Evolutionary conservation across 176 grass and related monocot genomes (phyloP), one percentile per base, ranked within the genome.

Genomic region (Leersia perrieri): DNA sequence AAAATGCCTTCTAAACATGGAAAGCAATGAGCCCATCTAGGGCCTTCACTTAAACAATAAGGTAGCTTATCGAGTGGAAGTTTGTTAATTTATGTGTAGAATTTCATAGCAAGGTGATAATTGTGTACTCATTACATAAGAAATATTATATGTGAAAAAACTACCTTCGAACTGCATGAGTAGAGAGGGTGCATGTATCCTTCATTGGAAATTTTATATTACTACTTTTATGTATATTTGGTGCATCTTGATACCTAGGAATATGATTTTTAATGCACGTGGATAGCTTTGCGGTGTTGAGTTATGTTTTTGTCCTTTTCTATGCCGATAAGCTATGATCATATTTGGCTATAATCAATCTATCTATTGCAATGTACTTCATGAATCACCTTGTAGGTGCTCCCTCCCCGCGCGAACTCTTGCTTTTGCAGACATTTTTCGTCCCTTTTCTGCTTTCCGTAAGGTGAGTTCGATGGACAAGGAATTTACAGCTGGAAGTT

Each of bases 171-270:
- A 90, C 30, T 85, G 83, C 79, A 94, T 83, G 57, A 84, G 61
- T 25, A 65, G 92, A 12, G 94, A 97, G 84, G 90, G 90, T 72
- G 86, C 78, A 7, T 77, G 86, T 94, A 94, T 98, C 92, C 92
- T 88, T 86, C 26, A 81, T 14, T 78, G 26, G 11, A 29, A 23
- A 70, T 77, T 76, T 27, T 51, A 13, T n/a, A 33, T 76, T 60
- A 57, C 22, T 31, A 9, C 39, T 26, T 4, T 36, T 32, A 7
- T 3, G 15, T 18, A 67, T 67, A n/a, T 18, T 36, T 67, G 32
- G 36, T 36, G 22, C 64, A 23, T 36, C 18, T 36, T n/a, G 18
- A 36, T 36, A 4, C 33, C 33, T 18, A 36, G 20, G 30, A 18
- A 36, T 64, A 67, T 67, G 29, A 2, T 31, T 18, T 67, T 67